A percentile compares a stretch with the other conserved stretches of the same genome.
These are phyloP conservation scores for Trichoderma koningii DNA, from an alignment of 2,329 filamentous ascomycete genomes.

Conservation along the genomic window DNA sequence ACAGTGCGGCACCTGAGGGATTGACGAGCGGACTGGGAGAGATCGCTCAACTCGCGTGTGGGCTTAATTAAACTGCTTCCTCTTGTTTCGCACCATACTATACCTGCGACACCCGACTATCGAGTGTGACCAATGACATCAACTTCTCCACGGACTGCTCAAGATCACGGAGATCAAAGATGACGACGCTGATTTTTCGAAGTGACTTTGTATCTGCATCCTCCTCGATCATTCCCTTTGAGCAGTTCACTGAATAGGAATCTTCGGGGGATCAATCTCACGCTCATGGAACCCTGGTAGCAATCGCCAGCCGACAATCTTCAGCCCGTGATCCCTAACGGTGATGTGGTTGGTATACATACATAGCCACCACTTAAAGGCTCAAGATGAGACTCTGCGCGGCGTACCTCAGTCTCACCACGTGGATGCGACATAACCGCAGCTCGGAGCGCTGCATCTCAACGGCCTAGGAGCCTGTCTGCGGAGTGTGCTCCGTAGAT, in stretches of 20 bases:
- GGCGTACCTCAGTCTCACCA: background rate
- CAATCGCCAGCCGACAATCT: background rate
- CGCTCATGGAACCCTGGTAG: background rate
- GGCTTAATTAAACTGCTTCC: constrained; percentile 22
- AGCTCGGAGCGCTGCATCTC: background rate
- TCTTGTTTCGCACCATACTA: constrained; percentile 20
- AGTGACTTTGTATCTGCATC: background rate
- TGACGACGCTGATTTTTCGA: no score
- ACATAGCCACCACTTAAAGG: background rate
- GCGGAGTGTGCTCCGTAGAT: background rate
- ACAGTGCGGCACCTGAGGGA: background rate
- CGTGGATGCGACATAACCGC: background rate
- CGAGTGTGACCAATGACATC: background rate
- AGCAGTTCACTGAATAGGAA: background rate
- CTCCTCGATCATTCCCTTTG: background rate
- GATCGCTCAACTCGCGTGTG: background rate
- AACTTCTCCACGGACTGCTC: no score
- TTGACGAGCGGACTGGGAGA: background rate
- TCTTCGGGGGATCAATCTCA: background rate
- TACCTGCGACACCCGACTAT: background rate
- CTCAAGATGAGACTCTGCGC: constrained; percentile 18
- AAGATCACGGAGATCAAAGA: no score
- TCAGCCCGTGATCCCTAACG: constrained; percentile 3
- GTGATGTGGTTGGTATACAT: background rate
- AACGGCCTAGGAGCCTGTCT: background rate